Percentiles rank a stretch among this genome's conserved stretches.
Conservation (phyloP, 345 rosid species). For the Sisymbrium altissimum region DNA sequence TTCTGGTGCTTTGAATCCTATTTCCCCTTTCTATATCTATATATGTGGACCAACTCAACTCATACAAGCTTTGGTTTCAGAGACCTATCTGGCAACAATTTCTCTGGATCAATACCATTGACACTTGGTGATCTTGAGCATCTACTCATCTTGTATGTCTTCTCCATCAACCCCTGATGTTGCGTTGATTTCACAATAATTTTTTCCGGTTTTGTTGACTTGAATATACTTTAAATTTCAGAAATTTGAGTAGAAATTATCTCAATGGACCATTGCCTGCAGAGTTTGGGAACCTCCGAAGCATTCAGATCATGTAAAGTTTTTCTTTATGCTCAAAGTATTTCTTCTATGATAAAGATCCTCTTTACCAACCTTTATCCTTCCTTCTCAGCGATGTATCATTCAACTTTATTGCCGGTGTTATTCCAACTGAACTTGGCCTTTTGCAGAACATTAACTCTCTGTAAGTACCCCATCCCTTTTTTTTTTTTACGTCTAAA, state of each 20-base stretch:
- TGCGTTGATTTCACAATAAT: neutral
- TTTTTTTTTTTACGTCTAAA: neutral
- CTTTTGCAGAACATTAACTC: conserved; percentile 77
- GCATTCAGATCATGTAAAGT: conserved; percentile 61
- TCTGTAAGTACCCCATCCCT: conserved; percentile 48
- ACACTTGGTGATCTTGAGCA: conserved; percentile 92
- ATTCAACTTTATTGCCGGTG: conserved; percentile 59
- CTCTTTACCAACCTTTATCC: neutral
- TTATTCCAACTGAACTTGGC: conserved; percentile 75
- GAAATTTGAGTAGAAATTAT: conserved; percentile 75
- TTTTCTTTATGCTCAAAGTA: neutral
- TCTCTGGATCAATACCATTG: conserved; percentile 72
- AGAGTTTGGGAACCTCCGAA: conserved; percentile 79
- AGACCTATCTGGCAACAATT: conserved; percentile 78
- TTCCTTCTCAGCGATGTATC: conserved; percentile 61
- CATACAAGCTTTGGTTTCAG: conserved; percentile 32
- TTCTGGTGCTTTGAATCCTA: neutral
- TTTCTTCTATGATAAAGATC: neutral
- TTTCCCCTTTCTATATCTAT: neutral
- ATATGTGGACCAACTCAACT: neutral
- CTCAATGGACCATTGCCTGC: conserved; percentile 63
- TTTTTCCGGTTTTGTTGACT: neutral
- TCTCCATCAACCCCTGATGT: too few species aligned
- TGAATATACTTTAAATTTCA: neutral
- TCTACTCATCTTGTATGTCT: conserved; percentile 74